These are phyloP conservation scores for Aspergillus ochraceus DNA, from an alignment of 2,329 filamentous ascomycete genomes.

Conservation along the genomic window DNA sequence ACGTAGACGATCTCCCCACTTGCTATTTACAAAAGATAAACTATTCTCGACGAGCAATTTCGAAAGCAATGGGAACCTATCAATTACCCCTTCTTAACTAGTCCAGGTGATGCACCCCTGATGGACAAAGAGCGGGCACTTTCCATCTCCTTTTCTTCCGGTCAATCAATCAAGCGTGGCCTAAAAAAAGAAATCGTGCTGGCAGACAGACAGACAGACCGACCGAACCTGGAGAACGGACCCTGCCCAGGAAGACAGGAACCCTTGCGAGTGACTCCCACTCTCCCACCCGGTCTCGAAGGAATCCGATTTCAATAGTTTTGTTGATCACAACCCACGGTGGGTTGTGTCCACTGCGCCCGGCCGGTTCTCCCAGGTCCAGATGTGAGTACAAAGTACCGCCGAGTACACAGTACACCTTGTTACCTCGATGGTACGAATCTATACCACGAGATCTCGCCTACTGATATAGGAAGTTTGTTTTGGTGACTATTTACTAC, in stretches of 20 bases:
- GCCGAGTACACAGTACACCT: not conserved
- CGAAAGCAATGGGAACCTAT: not conserved
- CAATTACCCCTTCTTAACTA: not conserved
- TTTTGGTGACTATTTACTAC: not conserved
- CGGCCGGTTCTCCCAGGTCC: too few species aligned
- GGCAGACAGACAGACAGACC: not conserved
- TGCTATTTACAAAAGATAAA: not conserved
- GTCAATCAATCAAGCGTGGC: not conserved
- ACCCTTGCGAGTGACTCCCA: not conserved
- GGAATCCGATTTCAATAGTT: not conserved
- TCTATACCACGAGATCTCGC: too few species aligned
- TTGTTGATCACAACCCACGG: not conserved
- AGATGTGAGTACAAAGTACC: not conserved
- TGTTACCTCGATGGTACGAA: too few species aligned
- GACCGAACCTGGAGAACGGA: slow-evolving; percentile 4
- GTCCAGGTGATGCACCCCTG: not conserved
- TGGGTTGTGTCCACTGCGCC: not conserved
- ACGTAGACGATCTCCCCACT: not conserved
- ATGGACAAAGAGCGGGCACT: not conserved
- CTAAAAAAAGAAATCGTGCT: slow-evolving; percentile 8
- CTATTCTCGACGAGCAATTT: not conserved
- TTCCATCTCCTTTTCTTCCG: not conserved
- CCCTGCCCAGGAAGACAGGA: not conserved
- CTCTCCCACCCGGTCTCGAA: not conserved
- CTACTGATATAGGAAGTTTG: not conserved